Percentiles rank a stretch among this genome's conserved stretches.
Evolutionary conservation across 164 flowering plant species (phyloP).

Genomic region (Euptelea pleiosperma): DNA sequence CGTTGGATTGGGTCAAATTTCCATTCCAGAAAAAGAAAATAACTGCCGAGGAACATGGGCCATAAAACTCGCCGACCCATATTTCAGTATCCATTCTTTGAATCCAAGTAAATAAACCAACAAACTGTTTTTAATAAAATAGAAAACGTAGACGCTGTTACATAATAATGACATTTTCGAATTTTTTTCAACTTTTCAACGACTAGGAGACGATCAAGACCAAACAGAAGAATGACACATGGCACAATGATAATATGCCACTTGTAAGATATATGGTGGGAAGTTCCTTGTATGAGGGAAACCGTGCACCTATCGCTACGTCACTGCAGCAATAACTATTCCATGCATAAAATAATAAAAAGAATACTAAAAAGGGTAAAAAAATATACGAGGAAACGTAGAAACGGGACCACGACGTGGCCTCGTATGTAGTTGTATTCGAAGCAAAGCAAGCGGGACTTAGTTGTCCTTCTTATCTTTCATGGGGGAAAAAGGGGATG

Average conservation of each 20-base stretch:
- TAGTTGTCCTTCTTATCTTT: background rate
- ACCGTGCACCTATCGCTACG: slow-evolving; percentile 37
- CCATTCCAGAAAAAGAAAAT: background rate
- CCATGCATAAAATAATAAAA: background rate
- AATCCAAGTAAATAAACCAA: background rate
- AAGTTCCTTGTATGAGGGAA: slow-evolving; percentile 20
- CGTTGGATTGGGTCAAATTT: no score
- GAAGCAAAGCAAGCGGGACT: background rate
- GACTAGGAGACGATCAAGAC: background rate
- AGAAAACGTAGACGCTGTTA: background rate
- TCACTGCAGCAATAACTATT: slow-evolving; percentile 19
- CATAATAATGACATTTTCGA: background rate
- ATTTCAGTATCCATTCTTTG: background rate
- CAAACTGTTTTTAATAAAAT: background rate
- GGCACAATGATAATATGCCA: background rate
- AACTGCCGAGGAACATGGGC: background rate
- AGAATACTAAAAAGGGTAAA: background rate
- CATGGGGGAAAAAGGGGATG: background rate
- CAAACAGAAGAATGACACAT: background rate
- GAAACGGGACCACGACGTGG: background rate
- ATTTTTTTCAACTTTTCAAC: background rate
- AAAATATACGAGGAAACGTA: background rate
- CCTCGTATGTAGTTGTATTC: background rate
- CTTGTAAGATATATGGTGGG: background rate
- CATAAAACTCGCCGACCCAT: background rate